These are phyloP conservation scores for Rubroboletus pulcherrimus DNA, from an alignment of 768 basidiomycete species.

Conservation along the genomic window DNA sequence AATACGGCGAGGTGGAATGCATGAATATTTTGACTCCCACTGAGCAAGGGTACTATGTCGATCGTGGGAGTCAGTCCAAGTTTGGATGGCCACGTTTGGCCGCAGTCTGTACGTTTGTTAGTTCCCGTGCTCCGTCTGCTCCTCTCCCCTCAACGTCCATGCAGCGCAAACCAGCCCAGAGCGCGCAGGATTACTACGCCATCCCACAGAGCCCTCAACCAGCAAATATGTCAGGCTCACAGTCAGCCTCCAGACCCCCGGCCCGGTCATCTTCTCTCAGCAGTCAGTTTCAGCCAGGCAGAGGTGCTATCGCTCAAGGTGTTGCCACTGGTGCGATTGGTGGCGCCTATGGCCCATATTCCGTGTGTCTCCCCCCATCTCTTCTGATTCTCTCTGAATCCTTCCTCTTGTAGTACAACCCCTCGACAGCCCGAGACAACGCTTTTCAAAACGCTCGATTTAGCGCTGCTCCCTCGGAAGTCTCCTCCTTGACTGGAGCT, in stretches of 20 bases:
- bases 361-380: slow-evolving; percentile 45
- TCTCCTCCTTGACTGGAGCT: slow-evolving; percentile 35
- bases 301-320: slow-evolving; percentile 63
- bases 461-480: slow-evolving; percentile 51
- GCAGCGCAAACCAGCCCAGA: slow-evolving; percentile 43
- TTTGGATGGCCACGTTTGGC: slow-evolving; percentile 27
- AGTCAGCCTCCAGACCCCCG: slow-evolving; percentile 22
- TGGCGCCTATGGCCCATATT: slow-evolving; percentile 80
- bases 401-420: slow-evolving; percentile 48
- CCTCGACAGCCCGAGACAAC: slow-evolving; percentile 38
- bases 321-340: slow-evolving; percentile 82
- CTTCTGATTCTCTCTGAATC: not conserved
- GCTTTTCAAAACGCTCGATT: slow-evolving; percentile 53
- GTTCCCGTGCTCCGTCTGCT: slow-evolving; percentile 9
- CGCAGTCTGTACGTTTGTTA: slow-evolving; percentile 1
- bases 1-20: not conserved
- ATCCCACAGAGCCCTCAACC: slow-evolving; percentile 62
- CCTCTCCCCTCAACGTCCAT: slow-evolving; percentile 24
- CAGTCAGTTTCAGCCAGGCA: slow-evolving; percentile 34
- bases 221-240: slow-evolving; percentile 28
- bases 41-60: not conserved
- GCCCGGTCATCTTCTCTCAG: slow-evolving; percentile 27
- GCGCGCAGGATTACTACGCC: slow-evolving; percentile 56
- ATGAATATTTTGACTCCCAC: not conserved
- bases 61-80: slow-evolving; percentile 19